Evolutionary conservation across 345 rosid species (phyloP), one percentile per base, ranked within the genome.

Genomic region (Conringia planisiliqua): DNA sequence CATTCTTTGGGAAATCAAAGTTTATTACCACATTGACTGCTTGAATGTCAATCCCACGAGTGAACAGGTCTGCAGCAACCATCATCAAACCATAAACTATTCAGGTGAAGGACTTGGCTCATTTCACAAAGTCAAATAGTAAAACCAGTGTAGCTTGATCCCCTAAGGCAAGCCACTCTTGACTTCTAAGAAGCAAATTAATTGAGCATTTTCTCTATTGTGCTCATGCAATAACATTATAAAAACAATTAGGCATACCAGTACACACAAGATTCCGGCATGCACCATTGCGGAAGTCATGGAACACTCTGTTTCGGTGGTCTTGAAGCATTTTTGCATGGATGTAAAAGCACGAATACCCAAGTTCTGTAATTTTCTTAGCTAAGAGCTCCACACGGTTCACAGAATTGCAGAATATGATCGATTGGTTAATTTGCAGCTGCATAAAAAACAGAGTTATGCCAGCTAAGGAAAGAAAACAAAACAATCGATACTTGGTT

Each of bases 271-370:
- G 96, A 80, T 92, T 92, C 80, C 97, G 87, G 84, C 97, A 92
- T 82, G 97, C 97, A 60, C 97, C 97, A 78, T 92, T 92, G 76
- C 97, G 97, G 79, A 92, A 92, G 74, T 92, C 96, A 79, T 92
- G 97, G 78, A 92, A 92, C 57, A 92, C 97, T 81, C 97, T 83
- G 80, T 92, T 92, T 38, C 97, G 96, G 80, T 92, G 97, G 76
- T 92, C 97, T 80, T 92, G 97, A 84, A 92, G 86, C 97, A 92
- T 92, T 82, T 92, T 92, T 33, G 97, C 96, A 79, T 92, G 97
- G 46, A 92, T 92, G 71, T 92, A 92, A 74, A 92, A 92, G 80
- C 97, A 92, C 4, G 97, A 92, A 80, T 92, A 92, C 29, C 97
- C 97, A 78, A 90, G 97, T 60, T 92, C 97, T 43, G 97, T 92